Percentiles rank a stretch among this genome's conserved stretches.
phyloP scores from a whole-genome alignment of 2,329 filamentous ascomycete species.

The Botrytis byssoidea region DNA sequence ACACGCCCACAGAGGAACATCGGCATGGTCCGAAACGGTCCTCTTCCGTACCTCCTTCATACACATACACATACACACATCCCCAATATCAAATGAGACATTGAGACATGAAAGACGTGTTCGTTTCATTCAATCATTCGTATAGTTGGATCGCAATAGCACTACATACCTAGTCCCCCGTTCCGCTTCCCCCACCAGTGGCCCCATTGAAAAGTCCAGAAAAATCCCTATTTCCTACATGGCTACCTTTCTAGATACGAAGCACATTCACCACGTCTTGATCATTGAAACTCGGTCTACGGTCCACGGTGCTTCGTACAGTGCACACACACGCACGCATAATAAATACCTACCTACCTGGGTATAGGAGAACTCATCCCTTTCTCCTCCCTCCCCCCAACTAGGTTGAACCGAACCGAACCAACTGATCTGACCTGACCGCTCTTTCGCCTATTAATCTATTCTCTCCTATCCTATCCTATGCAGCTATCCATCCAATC shows the following conservation, averaged over 20 bases:
- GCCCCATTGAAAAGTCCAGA: background rate
- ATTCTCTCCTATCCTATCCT: background rate
- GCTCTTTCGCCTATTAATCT: background rate
- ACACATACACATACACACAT: background rate
- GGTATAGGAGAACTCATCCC: background rate
- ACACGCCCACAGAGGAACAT: background rate
- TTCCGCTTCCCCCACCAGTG: background rate
- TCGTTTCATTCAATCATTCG: background rate
- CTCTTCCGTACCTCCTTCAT: background rate
- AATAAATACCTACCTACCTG: background rate
- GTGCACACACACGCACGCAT: background rate
- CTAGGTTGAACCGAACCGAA: too few relatives aligned
- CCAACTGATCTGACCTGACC: background rate
- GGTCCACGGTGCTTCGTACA: background rate
- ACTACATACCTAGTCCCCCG: background rate
- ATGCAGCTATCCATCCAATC: too few relatives aligned
- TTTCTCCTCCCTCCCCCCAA: too few relatives aligned
- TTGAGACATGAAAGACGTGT: slow-evolving; percentile 7
- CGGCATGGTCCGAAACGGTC: background rate
- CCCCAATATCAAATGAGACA: background rate
- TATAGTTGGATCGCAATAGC: background rate
- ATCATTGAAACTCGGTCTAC: background rate
- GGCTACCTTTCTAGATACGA: background rate
- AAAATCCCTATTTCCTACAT: background rate
- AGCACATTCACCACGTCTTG: slow-evolving; percentile 1